phyloP scores from a whole-genome alignment of 2,329 filamentous ascomycete species.

The Claviceps sp. region DNA sequence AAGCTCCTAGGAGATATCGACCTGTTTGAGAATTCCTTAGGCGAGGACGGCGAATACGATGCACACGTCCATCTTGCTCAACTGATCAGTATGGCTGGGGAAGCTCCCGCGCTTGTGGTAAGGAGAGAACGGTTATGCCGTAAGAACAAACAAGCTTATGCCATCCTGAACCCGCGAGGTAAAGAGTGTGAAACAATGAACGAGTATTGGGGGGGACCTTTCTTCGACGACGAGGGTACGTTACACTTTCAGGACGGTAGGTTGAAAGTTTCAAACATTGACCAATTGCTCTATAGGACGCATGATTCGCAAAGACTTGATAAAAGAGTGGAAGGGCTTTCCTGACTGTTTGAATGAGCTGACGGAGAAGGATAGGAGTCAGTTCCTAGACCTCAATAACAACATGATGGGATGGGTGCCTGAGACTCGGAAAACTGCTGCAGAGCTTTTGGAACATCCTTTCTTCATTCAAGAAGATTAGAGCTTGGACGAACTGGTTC shows the following conservation, averaged over 20 bases:
- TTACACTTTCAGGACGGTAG: neutral
- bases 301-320: slow-evolving; percentile 7
- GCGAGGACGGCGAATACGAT: slow-evolving; percentile 11
- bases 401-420: slow-evolving; percentile 15
- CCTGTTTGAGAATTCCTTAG: slow-evolving; percentile 8
- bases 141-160: neutral
- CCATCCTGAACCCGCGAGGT: neutral
- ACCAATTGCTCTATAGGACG: neutral
- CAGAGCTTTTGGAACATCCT: slow-evolving; percentile 11
- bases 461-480: slow-evolving; percentile 6
- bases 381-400: slow-evolving; percentile 12
- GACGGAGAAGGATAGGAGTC: slow-evolving; percentile 9
- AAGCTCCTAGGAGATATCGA: slow-evolving; percentile 10
- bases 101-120: slow-evolving; percentile 6
- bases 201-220: slow-evolving; percentile 11
- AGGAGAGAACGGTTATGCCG: slow-evolving; percentile 9
- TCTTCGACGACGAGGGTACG: slow-evolving; percentile 8
- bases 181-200: slow-evolving; percentile 7
- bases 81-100: slow-evolving; percentile 10
- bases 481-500: no score
- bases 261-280: neutral
- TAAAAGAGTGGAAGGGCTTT: slow-evolving; percentile 3
- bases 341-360: slow-evolving; percentile 10
- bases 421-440: slow-evolving; percentile 12
- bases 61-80: slow-evolving; percentile 12